Conservation (phyloP, 768 basidiomycete species). For the Leucosporidium yakuticum region DNA sequence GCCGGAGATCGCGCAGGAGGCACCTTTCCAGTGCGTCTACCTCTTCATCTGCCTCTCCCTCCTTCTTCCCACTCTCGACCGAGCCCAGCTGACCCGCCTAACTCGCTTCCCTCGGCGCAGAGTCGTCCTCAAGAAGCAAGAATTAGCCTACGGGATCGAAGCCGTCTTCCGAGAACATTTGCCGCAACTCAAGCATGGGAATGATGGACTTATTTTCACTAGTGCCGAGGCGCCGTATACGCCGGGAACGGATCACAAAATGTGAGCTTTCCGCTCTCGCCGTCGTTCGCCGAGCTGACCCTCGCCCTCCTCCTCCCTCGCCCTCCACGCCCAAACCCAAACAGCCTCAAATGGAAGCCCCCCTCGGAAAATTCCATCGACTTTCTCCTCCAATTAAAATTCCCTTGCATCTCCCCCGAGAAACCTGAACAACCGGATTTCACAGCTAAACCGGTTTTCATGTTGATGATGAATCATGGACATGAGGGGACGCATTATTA, state of each 20-base stretch:
- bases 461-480: constrained; percentile 76
- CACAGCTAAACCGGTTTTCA: constrained; percentile 74
- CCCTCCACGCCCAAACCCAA: no score
- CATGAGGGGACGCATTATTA: constrained; percentile 63
- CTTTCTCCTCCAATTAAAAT: constrained; percentile 91
- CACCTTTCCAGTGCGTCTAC: constrained; percentile 76
- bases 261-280: constrained; percentile 52
- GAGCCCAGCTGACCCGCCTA: neutral
- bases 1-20: constrained; percentile 57
- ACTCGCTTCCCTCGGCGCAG: constrained; percentile 46
- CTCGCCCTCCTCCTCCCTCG: no score
- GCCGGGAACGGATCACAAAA: constrained; percentile 75
- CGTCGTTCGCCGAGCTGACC: neutral
- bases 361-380: constrained; percentile 97
- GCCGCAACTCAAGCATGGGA: constrained; percentile 78
- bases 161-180: constrained; percentile 79
- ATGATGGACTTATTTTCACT: constrained; percentile 95
- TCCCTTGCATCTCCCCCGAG: constrained; percentile 60
- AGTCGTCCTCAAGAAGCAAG: constrained; percentile 79
- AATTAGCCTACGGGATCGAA: constrained; percentile 76
- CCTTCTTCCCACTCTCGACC: neutral
- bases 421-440: constrained; percentile 66
- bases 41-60: neutral
- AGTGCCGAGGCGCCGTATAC: constrained; percentile 75
- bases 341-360: constrained; percentile 96